Evolutionary conservation across 2,329 filamentous ascomycete species (phyloP).

Genomic region (Zymoseptoria passerinii): DNA sequence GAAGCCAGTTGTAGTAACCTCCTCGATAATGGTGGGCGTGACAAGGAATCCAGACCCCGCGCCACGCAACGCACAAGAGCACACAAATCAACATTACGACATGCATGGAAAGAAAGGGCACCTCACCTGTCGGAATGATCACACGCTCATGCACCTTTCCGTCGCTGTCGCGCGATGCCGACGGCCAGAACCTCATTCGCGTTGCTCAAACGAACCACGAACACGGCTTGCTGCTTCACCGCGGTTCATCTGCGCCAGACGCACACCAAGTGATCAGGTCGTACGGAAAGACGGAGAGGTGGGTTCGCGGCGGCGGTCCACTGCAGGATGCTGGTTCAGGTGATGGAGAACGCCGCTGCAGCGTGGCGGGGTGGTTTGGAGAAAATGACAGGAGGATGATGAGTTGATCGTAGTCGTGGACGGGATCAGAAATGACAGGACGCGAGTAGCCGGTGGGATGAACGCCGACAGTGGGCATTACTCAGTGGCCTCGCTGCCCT

Average conservation of each 20-base stretch:
- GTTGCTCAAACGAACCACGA: not conserved
- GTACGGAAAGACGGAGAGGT: not conserved
- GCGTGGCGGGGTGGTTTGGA: not conserved
- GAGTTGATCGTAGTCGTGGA: too few relatives aligned
- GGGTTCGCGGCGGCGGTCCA: not conserved
- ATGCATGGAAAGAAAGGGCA: not conserved
- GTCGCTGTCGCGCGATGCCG: not conserved
- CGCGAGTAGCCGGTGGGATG: not conserved
- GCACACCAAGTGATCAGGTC: not conserved
- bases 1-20: not conserved
- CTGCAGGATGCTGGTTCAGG: not conserved
- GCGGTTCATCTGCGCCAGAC: not conserved
- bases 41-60: not conserved
- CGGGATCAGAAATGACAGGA: not conserved
- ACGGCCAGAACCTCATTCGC: not conserved
- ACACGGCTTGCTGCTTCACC: not conserved
- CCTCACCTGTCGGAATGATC: not conserved
- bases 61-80: not conserved
- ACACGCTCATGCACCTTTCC: not conserved
- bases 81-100: not conserved
- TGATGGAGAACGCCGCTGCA: not conserved
- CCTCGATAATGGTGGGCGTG: not conserved
- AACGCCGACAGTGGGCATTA: not conserved
- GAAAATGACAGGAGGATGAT: not conserved
- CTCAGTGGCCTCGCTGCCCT: not conserved